A percentile compares a stretch with the other conserved stretches of the same genome.
These are phyloP conservation scores for Aureobasidium vineae DNA, from an alignment of 2,329 filamentous ascomycete species.

Conservation along the genomic window DNA sequence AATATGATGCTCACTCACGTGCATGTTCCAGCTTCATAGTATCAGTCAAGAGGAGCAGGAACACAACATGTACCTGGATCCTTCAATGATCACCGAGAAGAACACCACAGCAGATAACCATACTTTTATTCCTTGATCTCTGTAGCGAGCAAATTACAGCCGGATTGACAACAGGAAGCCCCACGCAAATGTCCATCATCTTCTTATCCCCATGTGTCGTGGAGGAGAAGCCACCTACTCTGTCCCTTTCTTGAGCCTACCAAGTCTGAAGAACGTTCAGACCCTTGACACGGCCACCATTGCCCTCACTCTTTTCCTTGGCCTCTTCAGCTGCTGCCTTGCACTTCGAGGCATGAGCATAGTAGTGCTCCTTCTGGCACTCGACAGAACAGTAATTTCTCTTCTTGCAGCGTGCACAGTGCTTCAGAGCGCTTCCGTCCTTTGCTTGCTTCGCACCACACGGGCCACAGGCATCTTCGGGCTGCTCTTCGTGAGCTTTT, in stretches of 20 bases:
- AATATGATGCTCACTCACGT: no score
- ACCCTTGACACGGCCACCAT: background rate
- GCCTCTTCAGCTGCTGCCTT: background rate
- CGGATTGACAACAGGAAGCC: background rate
- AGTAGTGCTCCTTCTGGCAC: constrained; percentile 10
- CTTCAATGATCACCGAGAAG: background rate
- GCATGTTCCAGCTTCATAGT: background rate
- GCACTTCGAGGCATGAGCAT: background rate
- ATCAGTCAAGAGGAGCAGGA: no score
- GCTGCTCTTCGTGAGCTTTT: background rate
- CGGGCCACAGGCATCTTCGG: background rate
- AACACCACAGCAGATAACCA: background rate
- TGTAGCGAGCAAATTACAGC: background rate
- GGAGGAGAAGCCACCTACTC: background rate
- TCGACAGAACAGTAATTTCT: background rate
- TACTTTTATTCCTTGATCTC: background rate
- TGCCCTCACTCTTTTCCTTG: background rate
- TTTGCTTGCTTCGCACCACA: background rate
- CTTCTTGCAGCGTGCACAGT: background rate
- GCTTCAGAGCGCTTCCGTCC: background rate
- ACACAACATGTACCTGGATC: no score
- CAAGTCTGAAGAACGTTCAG: constrained; percentile 6
- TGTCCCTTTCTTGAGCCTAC: background rate
- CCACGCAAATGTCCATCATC: background rate
- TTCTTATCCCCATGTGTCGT: background rate